Percentiles rank a stretch among this genome's conserved stretches.
These are phyloP conservation scores for Fusarium foetens DNA, from an alignment of 2,329 filamentous ascomycete genomes.

Conservation along the genomic window DNA sequence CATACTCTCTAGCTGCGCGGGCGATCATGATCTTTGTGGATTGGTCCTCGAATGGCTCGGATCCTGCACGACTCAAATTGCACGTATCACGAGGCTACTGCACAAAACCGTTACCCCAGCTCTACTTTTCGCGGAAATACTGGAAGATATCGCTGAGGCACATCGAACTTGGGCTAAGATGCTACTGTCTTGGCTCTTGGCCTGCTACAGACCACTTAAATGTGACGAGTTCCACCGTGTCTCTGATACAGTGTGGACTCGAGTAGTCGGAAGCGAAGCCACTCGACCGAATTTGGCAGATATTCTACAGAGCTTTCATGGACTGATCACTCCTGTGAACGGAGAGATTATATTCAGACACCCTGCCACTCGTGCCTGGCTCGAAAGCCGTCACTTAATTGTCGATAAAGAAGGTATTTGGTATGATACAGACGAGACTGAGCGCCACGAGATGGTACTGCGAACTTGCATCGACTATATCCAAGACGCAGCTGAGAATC, in stretches of 20 bases:
- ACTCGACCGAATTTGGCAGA: neutral
- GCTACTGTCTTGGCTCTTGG: neutral
- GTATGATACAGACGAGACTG: neutral
- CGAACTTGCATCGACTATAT: neutral
- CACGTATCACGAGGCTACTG: neutral
- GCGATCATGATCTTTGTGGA: neutral
- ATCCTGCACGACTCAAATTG: neutral
- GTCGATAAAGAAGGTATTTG: neutral
- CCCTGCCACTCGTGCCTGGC: neutral
- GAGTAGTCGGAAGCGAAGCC: neutral
- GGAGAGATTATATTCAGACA: constrained; percentile 12
- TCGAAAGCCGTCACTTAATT: neutral
- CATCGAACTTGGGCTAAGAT: neutral
- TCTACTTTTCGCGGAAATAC: neutral
- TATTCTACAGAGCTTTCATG: neutral
- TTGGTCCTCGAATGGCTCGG: neutral
- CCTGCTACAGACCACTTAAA: neutral
- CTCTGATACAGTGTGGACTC: neutral
- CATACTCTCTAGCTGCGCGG: neutral
- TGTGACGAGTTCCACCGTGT: neutral
- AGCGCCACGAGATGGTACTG: neutral
- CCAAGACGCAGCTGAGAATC: neutral
- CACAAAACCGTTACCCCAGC: neutral
- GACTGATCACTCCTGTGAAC: neutral
- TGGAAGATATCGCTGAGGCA: neutral